Conservation (phyloP, 2,329 filamentous ascomycete species). For the Hysterium pulicare region DNA sequence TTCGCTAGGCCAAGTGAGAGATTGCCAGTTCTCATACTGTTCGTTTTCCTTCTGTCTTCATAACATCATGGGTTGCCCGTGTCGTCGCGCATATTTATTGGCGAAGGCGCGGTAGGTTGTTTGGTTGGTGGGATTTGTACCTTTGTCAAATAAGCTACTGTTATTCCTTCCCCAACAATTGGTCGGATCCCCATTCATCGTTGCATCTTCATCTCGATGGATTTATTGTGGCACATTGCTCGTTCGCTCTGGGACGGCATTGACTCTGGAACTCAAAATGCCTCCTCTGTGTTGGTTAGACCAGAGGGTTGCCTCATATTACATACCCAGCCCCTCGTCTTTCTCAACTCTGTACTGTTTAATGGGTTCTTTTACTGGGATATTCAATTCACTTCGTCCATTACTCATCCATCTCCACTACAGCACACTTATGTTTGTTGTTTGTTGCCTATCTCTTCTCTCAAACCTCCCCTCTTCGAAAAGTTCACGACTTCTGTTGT, state of each 20-base stretch:
- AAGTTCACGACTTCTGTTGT: too few relatives aligned
- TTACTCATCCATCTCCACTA: slow-evolving; percentile 1
- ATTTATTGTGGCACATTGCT: neutral
- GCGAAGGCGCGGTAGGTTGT: neutral
- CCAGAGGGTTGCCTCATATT: neutral
- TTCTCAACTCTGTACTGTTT: neutral
- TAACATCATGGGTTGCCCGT: slow-evolving; percentile 1
- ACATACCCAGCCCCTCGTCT: neutral
- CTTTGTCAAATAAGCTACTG: neutral
- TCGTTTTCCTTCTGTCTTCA: neutral
- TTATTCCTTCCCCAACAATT: neutral
- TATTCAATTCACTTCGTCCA: too few relatives aligned
- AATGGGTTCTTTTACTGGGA: neutral
- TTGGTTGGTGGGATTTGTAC: neutral
- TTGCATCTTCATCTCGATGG: neutral
- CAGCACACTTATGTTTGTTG: slow-evolving; percentile 1
- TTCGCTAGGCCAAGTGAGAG: neutral
- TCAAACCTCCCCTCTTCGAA: too few relatives aligned
- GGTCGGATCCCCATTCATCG: neutral
- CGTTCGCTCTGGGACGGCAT: too few relatives aligned
- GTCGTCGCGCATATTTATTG: neutral
- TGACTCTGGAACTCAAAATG: neutral
- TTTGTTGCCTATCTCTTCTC: too few relatives aligned
- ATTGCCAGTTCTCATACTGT: neutral
- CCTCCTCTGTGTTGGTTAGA: neutral